A percentile compares a stretch with the other conserved stretches of the same genome.
These are phyloP conservation scores for Peronosclerospora sorghi DNA, from an alignment of 352 stramenopile genomes.

Conservation along the genomic window DNA sequence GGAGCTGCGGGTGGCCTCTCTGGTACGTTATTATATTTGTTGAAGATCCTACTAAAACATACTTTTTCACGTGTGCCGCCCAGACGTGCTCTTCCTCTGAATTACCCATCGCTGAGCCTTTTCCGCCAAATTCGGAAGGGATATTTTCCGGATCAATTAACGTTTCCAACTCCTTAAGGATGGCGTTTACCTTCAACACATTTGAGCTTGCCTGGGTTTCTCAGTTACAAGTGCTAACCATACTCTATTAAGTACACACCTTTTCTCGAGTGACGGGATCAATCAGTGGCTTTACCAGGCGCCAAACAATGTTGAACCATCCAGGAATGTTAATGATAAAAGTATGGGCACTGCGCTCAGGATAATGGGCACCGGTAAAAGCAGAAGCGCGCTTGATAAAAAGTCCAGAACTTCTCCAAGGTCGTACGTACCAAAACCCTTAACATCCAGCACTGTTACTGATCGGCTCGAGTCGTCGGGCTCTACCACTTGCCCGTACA, in stretches of 20 bases:
- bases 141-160: conserved; percentile 63
- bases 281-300: conserved; percentile 88
- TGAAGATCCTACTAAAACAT: conserved; percentile 20
- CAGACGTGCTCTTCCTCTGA: conserved; percentile 62
- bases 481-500: conserved; percentile 54
- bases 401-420: conserved; percentile 84
- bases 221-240: no score
- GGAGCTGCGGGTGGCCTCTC: no score
- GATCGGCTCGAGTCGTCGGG: conserved; percentile 57
- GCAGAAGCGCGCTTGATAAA: conserved; percentile 77
- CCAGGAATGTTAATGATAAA: conserved; percentile 92
- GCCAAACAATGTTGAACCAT: conserved; percentile 93
- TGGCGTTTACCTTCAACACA: conserved; percentile 48
- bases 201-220: neutral
- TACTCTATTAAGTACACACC: conserved; percentile 28
- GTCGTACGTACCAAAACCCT: conserved; percentile 82
- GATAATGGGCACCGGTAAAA: conserved; percentile 90
- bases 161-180: conserved; percentile 57
- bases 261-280: conserved; percentile 92
- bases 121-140: conserved; percentile 59
- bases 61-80: conserved; percentile 58
- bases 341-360: conserved; percentile 88
- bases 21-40: conserved; percentile 1
- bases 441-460: conserved; percentile 77
- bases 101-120: conserved; percentile 42